phyloP scores from a whole-genome alignment of 192 early-diverging fungal species.

The Jimgerdemannia flammicorona region DNA sequence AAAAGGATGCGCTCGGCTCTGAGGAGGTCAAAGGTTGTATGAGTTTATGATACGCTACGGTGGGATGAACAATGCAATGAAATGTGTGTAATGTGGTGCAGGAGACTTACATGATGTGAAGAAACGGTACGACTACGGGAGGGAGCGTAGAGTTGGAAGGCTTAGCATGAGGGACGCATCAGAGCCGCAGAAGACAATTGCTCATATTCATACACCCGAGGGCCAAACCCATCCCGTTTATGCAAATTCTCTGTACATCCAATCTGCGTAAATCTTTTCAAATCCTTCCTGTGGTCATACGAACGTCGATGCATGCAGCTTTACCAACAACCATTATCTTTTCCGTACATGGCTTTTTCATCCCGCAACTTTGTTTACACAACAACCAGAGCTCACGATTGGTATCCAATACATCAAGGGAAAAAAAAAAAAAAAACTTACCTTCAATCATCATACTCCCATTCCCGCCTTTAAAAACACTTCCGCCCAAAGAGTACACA shows the following conservation, averaged over 20 bases:
- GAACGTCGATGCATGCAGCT: too few relatives aligned
- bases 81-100: background rate
- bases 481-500: constrained; percentile 76
- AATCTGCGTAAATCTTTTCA: too few relatives aligned
- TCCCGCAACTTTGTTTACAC: too few relatives aligned
- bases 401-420: too few relatives aligned
- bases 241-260: too few relatives aligned
- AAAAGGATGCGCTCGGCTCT: constrained; percentile 62
- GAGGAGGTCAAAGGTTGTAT: constrained; percentile 6
- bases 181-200: too few relatives aligned
- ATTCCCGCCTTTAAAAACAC: constrained; percentile 86
- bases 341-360: background rate
- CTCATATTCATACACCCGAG: too few relatives aligned
- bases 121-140: constrained; percentile 23
- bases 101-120: constrained; percentile 32
- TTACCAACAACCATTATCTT: constrained; percentile 3
- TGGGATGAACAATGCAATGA: background rate
- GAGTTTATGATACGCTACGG: background rate
- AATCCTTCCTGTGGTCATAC: too few relatives aligned
- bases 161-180: too few relatives aligned
- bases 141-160: background rate
- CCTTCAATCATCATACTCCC: constrained; percentile 74
- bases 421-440: constrained; percentile 5
- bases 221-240: too few relatives aligned
- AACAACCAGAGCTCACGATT: too few relatives aligned